phyloP scores from a whole-genome alignment of 306 rosid genomes.

The Amphicarpaea edgeworthii region DNA sequence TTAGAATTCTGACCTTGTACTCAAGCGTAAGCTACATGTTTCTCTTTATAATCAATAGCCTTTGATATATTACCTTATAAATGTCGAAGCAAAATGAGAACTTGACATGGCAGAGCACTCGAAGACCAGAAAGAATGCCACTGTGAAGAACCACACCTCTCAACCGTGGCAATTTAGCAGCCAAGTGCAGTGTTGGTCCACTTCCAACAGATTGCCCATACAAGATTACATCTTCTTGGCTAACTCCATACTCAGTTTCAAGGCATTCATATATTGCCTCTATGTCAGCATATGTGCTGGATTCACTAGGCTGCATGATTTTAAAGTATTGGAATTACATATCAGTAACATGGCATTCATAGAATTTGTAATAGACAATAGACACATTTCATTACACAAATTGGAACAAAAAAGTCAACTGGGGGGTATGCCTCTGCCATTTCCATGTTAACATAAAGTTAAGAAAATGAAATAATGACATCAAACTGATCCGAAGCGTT shows the following conservation, averaged over 20 bases:
- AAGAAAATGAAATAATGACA: background rate
- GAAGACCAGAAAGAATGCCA: slow-evolving; percentile 94
- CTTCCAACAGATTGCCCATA: slow-evolving; percentile 99
- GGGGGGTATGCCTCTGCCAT: background rate
- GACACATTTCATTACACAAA: background rate
- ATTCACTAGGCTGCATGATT: slow-evolving; percentile 90
- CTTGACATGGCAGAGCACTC: slow-evolving; percentile 92
- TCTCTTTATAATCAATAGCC: background rate
- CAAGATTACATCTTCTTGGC: slow-evolving; percentile 94
- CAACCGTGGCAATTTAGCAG: slow-evolving; percentile 89
- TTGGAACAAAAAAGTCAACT: background rate
- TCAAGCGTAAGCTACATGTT: background rate
- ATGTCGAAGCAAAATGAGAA: slow-evolving; percentile 91
- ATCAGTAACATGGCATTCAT: background rate
- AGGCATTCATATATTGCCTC: slow-evolving; percentile 98
- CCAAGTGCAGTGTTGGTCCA: slow-evolving; percentile 97
- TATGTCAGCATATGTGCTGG: slow-evolving; percentile 91
- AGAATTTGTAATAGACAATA: background rate
- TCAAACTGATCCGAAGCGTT: slow-evolving; percentile 29
- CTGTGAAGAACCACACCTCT: slow-evolving; percentile 95
- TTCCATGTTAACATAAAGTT: slow-evolving; percentile 21
- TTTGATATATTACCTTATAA: slow-evolving; percentile 72
- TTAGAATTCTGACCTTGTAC: slow-evolving; percentile 22
- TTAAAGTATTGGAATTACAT: slow-evolving; percentile 2
- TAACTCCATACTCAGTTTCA: slow-evolving; percentile 85